Evolutionary conservation across 2,329 filamentous ascomycete species (phyloP).

Genomic region (Fusarium abutilonis): DNA sequence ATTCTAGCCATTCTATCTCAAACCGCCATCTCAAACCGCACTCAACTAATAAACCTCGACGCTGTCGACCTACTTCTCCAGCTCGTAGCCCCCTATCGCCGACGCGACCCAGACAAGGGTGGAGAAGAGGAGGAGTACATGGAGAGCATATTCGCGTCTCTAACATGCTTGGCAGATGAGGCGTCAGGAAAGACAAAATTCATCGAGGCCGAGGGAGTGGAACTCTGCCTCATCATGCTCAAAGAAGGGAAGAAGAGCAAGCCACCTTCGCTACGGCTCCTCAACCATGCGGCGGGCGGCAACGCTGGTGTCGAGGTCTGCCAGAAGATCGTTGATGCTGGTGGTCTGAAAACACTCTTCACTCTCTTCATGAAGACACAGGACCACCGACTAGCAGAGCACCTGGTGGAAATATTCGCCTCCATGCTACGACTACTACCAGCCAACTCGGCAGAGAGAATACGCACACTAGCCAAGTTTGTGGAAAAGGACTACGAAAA

Average conservation of each 20-base stretch:
- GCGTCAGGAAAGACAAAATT: conserved; percentile 80
- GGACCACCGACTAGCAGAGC: conserved; percentile 76
- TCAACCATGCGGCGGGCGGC: conserved; percentile 79
- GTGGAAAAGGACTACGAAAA: conserved; percentile 95
- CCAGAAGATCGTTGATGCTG: conserved; percentile 79
- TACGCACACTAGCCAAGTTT: conserved; percentile 90
- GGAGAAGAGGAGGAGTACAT: conserved; percentile 94
- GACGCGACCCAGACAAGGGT: conserved; percentile 84
- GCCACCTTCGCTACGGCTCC: conserved; percentile 76
- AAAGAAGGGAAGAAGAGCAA: conserved; percentile 88
- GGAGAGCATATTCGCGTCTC: conserved; percentile 88
- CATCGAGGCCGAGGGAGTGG: conserved; percentile 88
- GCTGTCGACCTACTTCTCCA: conserved; percentile 84
- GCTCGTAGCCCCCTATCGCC: conserved; percentile 84
- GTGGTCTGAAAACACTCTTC: conserved; percentile 86
- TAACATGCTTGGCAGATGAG: conserved; percentile 84
- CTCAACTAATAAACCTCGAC: conserved; percentile 70
- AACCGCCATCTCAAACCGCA: conserved; percentile 72
- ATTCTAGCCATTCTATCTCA: conserved; percentile 90
- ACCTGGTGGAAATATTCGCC: conserved; percentile 85
- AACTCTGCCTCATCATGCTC: conserved; percentile 91
- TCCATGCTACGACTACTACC: conserved; percentile 83
- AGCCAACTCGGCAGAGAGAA: conserved; percentile 78
- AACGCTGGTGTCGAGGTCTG: conserved; percentile 69
- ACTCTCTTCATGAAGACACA: conserved; percentile 86